Evolutionary conservation across 495 filamentous ascomycete species (phyloP), one percentile per base, ranked within the genome.

Genomic region (Podospora fimiseda): DNA sequence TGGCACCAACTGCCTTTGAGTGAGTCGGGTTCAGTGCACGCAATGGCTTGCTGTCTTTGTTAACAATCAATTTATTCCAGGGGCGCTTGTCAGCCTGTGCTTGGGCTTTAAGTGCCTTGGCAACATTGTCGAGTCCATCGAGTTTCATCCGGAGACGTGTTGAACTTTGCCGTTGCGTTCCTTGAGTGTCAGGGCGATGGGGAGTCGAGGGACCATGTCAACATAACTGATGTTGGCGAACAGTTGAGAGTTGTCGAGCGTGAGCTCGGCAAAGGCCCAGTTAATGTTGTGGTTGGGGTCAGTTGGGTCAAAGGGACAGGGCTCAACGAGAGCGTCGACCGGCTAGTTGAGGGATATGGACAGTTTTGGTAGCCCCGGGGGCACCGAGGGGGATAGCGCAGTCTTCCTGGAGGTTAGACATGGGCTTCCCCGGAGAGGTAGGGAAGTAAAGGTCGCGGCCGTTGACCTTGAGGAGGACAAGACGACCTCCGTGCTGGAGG

Each of bases 141-240:
- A 74, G 42, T 0, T 77, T 68, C 64, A 84, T 77, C 87, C 87
- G 1, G 70, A 61, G 16, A 90, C 84, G 38, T 75, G 69, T 58
- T 87, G 78, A 2, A 73, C 74, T 0, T 52, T 52, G 14, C 79
- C 82, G 3, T 68, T 69, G 1, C 64, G 62, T 41, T 72, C 76
- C 36, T 74, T 70, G 3, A 91, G 70, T 4, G 80, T 73, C 52
- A 91, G 68, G 7, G 82, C 75, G 19, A 91, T 78, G 2, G 87
- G 86, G 11, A 89, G 62, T 46, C 78, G 77, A 14, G 61, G 62
- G 30, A 87, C 81, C 51, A 89, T 89, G 63, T 91, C 87, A 20
- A 91, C 87, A 49, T 87, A 86, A 53, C 73, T 82, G 62, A 90
- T 87, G 59, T 91, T 91, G 41, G 82, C 86, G 62, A 85, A 91